Evolutionary conservation across 2,329 filamentous ascomycete species (phyloP).

Genomic region (Furcasterigmium furcatum): DNA sequence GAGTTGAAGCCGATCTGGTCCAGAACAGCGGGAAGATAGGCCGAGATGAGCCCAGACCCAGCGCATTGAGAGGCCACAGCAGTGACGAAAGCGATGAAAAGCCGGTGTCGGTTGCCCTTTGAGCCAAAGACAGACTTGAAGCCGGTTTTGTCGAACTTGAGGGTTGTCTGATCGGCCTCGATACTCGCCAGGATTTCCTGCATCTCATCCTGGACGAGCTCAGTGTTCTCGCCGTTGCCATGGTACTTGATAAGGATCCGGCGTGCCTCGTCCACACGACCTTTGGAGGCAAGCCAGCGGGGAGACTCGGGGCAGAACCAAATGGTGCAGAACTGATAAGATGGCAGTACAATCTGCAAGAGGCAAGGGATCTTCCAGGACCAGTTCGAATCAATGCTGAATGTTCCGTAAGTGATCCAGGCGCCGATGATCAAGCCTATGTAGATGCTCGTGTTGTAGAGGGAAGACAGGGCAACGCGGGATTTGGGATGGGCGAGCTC

Average conservation of each 20-base stretch:
- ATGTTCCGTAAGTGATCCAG: slow-evolving; percentile 40
- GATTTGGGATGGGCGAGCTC: slow-evolving; percentile 53
- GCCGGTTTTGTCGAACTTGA: slow-evolving; percentile 51
- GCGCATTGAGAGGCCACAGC: slow-evolving; percentile 22
- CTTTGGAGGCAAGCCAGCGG: slow-evolving; percentile 46
- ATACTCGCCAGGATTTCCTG: slow-evolving; percentile 19
- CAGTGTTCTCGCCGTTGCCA: slow-evolving; percentile 30
- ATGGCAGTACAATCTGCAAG: slow-evolving; percentile 33
- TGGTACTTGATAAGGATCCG: slow-evolving; percentile 35
- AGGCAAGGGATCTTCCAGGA: neutral
- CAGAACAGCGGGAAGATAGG: slow-evolving; percentile 29
- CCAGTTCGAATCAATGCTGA: slow-evolving; percentile 49
- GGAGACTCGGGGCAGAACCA: slow-evolving; percentile 35
- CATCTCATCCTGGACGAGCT: slow-evolving; percentile 27
- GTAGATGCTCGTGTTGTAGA: slow-evolving; percentile 46
- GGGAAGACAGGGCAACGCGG: slow-evolving; percentile 48
- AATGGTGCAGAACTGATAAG: slow-evolving; percentile 32
- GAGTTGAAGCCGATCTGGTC: slow-evolving; percentile 29
- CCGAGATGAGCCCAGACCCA: slow-evolving; percentile 25
- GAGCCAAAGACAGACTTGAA: slow-evolving; percentile 36
- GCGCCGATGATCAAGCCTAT: slow-evolving; percentile 60
- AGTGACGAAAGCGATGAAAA: slow-evolving; percentile 2
- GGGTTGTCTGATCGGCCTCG: slow-evolving; percentile 47
- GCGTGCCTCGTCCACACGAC: slow-evolving; percentile 24
- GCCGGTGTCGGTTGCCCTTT: slow-evolving; percentile 1